phyloP scores from a whole-genome alignment of 1,284 basidiomycete species.

The Trametes versicolor region DNA sequence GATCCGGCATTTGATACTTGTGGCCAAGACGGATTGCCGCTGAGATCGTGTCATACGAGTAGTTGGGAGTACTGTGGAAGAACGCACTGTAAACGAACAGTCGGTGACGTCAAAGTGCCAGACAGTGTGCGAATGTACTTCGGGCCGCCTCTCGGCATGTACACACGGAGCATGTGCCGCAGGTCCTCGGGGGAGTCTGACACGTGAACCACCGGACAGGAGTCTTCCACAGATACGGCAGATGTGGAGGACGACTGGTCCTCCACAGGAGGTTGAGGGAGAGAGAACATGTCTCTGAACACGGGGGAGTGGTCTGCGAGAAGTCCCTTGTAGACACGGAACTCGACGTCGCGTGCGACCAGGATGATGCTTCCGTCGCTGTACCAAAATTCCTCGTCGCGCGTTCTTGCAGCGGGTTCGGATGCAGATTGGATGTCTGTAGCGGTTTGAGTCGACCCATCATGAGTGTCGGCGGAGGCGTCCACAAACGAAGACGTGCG shows the following conservation, averaged over 20 bases:
- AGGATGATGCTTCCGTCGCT: conserved; percentile 16
- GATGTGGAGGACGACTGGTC: neutral
- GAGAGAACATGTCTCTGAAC: conserved; percentile 38
- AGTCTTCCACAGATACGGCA: neutral
- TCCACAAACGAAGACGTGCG: no score
- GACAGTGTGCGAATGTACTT: no score
- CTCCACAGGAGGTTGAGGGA: neutral
- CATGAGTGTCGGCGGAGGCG: no score
- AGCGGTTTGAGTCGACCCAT: no score
- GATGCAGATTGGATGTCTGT: no score
- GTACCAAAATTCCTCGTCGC: conserved; percentile 12
- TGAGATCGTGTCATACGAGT: no score
- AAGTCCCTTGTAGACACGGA: conserved; percentile 36
- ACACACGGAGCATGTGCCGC: conserved; percentile 10
- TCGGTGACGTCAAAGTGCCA: no score
- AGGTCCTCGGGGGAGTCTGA: conserved; percentile 14
- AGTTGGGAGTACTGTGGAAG: no score
- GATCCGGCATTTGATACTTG: no score
- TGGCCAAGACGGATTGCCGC: no score
- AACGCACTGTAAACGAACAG: no score
- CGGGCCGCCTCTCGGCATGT: neutral
- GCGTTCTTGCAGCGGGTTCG: neutral
- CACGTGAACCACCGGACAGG: neutral
- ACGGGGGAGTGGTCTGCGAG: conserved; percentile 35
- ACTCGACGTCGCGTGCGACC: conserved; percentile 16